Evolutionary conservation across 2,329 filamentous ascomycete genomes (phyloP).

Genomic region (Monascus ruber): DNA sequence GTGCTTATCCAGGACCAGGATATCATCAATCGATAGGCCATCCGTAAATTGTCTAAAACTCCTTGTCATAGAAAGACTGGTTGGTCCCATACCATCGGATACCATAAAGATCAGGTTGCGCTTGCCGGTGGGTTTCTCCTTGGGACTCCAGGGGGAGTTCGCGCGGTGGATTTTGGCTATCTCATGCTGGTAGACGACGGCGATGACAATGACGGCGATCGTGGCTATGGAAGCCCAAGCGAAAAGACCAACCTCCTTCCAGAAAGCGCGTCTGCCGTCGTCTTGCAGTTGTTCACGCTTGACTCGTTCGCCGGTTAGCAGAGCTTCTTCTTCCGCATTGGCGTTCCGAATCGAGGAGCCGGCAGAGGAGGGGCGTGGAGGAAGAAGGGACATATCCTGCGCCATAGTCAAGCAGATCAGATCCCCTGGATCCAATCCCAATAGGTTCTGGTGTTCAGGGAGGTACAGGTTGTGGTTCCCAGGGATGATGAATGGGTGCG

Average conservation of each 20-base stretch:
- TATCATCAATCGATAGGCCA: constrained; percentile 61
- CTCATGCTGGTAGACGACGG: constrained; percentile 65
- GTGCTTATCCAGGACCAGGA: constrained; percentile 72
- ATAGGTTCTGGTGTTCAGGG: too few species aligned
- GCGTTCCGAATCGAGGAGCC: constrained; percentile 44
- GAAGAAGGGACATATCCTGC: constrained; percentile 3
- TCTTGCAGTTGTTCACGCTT: constrained; percentile 11
- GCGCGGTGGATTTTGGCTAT: constrained; percentile 30
- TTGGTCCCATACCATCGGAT: constrained; percentile 95
- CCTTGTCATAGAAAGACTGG: constrained; percentile 75
- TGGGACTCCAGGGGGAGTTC: constrained; percentile 24
- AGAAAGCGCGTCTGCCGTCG: constrained; percentile 38
- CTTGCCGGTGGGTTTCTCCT: constrained; percentile 50
- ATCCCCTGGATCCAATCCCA: too few species aligned
- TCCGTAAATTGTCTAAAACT: constrained; percentile 72
- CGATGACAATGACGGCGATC: constrained; percentile 63
- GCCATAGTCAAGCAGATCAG: too few species aligned
- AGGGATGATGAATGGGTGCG: too few species aligned
- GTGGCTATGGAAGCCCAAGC: constrained; percentile 75
- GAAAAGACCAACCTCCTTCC: constrained; percentile 67
- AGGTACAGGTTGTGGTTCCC: too few species aligned
- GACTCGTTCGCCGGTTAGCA: constrained; percentile 46
- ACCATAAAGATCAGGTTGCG: constrained; percentile 98
- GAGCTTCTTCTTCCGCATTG: constrained; percentile 48
- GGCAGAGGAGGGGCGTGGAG: constrained; percentile 45